phyloP scores from a whole-genome alignment of 352 stramenopile species.

The Detonula confervacea region DNA sequence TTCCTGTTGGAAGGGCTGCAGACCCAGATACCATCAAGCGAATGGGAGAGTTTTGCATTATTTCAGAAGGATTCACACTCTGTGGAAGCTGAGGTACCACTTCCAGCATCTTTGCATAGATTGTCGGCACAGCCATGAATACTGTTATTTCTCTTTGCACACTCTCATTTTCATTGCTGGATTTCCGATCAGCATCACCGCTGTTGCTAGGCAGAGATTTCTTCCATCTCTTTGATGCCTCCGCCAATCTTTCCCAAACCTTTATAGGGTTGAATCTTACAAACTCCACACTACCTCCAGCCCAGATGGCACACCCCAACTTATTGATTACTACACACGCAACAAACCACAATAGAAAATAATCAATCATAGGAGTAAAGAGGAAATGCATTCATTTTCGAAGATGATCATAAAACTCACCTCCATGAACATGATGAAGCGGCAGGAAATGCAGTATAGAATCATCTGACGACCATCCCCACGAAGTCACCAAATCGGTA shows the following conservation, averaged over 20 bases:
- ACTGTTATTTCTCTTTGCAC: slow-evolving; percentile 60
- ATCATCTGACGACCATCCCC: slow-evolving; percentile 87
- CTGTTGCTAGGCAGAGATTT: slow-evolving; percentile 27
- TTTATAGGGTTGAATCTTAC: slow-evolving; percentile 78
- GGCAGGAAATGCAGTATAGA: slow-evolving; percentile 90
- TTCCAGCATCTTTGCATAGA: slow-evolving; percentile 91
- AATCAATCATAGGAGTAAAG: too few relatives aligned
- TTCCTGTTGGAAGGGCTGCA: slow-evolving; percentile 88
- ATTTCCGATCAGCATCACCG: too few relatives aligned
- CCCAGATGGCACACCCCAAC: slow-evolving; percentile 86
- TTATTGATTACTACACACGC: slow-evolving; percentile 89
- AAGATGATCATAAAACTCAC: too few relatives aligned
- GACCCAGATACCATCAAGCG: slow-evolving; percentile 87
- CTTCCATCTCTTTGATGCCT: slow-evolving; percentile 27
- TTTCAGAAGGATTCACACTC: slow-evolving; percentile 19
- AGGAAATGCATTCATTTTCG: too few relatives aligned
- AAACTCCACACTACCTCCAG: slow-evolving; percentile 88
- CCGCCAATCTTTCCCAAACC: slow-evolving; percentile 80
- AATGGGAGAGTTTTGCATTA: slow-evolving; percentile 37
- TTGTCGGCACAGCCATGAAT: slow-evolving; percentile 91
- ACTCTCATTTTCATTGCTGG: not conserved
- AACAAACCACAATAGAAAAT: not conserved
- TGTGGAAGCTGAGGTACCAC: slow-evolving; percentile 43
- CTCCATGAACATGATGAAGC: slow-evolving; percentile 90
- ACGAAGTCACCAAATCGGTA: slow-evolving; percentile 87